Conservation (phyloP, 2,329 filamentous ascomycete genomes). For the Eutypa lata region DNA sequence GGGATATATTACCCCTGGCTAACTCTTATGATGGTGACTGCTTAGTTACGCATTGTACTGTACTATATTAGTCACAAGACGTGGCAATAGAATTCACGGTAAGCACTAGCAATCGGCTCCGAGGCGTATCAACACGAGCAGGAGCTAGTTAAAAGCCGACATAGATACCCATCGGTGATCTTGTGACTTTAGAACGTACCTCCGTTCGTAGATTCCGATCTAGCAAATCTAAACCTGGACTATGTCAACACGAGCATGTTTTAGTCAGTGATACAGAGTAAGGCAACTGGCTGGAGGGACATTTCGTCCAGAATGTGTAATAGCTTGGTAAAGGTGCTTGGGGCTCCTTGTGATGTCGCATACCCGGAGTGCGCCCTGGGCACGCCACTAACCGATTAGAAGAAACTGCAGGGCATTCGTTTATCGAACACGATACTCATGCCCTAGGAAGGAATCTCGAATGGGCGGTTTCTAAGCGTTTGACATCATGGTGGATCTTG, state of each 20-base stretch:
- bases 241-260: not conserved
- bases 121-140: not conserved
- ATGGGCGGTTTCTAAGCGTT: constrained; percentile 2
- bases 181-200: not conserved
- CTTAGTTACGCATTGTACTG: not conserved
- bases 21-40: not conserved
- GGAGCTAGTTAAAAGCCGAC: not conserved
- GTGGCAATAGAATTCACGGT: not conserved
- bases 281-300: not conserved
- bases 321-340: constrained; percentile 15
- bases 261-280: not conserved
- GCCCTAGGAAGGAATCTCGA: constrained; percentile 12
- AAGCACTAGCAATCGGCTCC: not conserved
- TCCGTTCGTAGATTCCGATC: not conserved
- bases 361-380: constrained; percentile 15
- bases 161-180: not conserved
- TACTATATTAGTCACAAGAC: not conserved
- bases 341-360: constrained; percentile 19
- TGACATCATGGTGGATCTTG: constrained; percentile 22
- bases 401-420: constrained; percentile 5
- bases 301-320: constrained; percentile 3
- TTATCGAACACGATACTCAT: constrained; percentile 13
- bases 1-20: not conserved
- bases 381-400: constrained; percentile 10
- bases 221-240: not conserved